Evolutionary conservation across 2,329 filamentous ascomycete genomes (phyloP), one percentile per base, ranked within the genome.

Genomic region (Aureobasidium sp.): DNA sequence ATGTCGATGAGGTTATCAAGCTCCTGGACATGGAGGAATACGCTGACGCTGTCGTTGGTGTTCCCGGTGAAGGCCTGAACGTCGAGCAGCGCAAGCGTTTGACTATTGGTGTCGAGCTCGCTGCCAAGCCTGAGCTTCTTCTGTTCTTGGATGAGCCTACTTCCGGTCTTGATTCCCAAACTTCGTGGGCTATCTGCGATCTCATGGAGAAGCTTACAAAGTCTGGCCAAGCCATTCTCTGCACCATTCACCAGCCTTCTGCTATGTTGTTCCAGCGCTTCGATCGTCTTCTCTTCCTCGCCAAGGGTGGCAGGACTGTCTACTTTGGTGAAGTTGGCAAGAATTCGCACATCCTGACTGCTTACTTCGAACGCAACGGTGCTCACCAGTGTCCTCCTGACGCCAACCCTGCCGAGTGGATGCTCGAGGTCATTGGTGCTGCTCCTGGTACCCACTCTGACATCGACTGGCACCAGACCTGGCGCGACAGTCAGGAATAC

Each of bases 171-270:
- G 91, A 96, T 70, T 88, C 83, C 64, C 90, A 95, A 69, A 95
- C 90, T 1, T 91, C 90, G 0, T 96, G 89, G 88, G 87, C 88
- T 58, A 95, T 96, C 65, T 78, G 90, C 40, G 85, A 89, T 67
- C 79, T 96, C 10, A 79, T 97, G 35, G 86, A 94, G 70, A 95
- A 94, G 70, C 77, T 96, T 29, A 89, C 89, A 62, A 86, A 91
- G 68, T 86, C 83, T 58, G 90, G 91, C 14, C 89, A 94, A 67
- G 90, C 91, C 48, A 88, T 96, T 69, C 82, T 96, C n/a, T 95
- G 90, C 73, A 96, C 91, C 0, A 96, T 96, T 57, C 91, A 97
- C 68, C 91, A 97, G 69, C 91, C 91, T n/a, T 94, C 88, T 12
- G 90, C 90, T 29, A 90, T 95, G 79, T 78, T 96, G 50, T 95